Conservation (phyloP, 2,329 filamentous ascomycete species). For the Coniochaeta sp. region DNA sequence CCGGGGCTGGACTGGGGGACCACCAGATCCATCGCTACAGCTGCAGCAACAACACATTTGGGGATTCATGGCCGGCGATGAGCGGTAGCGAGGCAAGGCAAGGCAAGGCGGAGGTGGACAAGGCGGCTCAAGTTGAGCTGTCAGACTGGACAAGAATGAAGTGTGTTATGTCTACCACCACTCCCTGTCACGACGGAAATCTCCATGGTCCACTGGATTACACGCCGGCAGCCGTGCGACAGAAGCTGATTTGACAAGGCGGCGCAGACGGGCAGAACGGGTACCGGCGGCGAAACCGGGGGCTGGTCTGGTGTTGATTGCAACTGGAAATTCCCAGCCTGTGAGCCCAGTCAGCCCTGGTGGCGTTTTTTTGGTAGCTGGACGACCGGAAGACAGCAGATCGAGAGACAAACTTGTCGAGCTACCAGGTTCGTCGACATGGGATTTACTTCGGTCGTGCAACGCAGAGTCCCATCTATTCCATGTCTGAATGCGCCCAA, state of each 20-base stretch:
- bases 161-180: too few relatives aligned
- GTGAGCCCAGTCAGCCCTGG: neutral
- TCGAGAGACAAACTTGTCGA: neutral
- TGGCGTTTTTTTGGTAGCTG: neutral
- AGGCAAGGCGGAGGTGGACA: neutral
- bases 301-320: too few relatives aligned
- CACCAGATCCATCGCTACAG: neutral
- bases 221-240: neutral
- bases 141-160: too few relatives aligned
- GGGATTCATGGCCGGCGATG: too few relatives aligned
- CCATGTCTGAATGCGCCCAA: neutral
- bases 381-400: neutral
- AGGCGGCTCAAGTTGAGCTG: too few relatives aligned
- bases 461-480: neutral
- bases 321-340: neutral
- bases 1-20: neutral
- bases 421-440: neutral
- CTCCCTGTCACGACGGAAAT: too few relatives aligned
- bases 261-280: too few relatives aligned
- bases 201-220: too few relatives aligned
- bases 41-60: too few relatives aligned
- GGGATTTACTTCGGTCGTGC: neutral
- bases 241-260: neutral
- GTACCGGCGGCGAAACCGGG: neutral
- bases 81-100: neutral